These are phyloP conservation scores for Backusella liffmaniae DNA, from an alignment of 192 early-diverging fungal genomes.

Conservation along the genomic window DNA sequence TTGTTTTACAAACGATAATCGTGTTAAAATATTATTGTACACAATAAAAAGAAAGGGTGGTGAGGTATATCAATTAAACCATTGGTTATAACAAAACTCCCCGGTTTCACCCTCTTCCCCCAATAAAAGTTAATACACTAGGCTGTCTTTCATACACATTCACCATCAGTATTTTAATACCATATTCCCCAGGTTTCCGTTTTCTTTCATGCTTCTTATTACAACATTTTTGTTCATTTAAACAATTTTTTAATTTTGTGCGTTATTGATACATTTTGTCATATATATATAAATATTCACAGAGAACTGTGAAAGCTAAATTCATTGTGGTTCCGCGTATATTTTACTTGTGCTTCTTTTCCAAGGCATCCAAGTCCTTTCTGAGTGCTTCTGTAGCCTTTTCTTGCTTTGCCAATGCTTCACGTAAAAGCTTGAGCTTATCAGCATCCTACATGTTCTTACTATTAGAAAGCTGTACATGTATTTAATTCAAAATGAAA, in stretches of 20 bases:
- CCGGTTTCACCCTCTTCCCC: background rate
- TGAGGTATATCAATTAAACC: background rate
- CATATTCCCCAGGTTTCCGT: background rate
- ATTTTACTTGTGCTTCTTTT: slow-evolving; percentile 13
- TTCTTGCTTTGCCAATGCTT: slow-evolving; percentile 30
- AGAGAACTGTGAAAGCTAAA: background rate
- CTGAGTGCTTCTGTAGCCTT: slow-evolving; percentile 28
- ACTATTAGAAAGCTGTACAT: background rate
- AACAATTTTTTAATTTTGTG: background rate
- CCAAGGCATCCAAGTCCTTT: slow-evolving; percentile 31
- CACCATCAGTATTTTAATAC: background rate
- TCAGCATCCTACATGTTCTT: slow-evolving; percentile 31
- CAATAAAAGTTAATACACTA: background rate
- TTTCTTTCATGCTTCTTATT: background rate
- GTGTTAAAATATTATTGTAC: too few species aligned
- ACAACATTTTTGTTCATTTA: background rate
- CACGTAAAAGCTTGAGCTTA: slow-evolving; percentile 35
- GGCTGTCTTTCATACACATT: background rate
- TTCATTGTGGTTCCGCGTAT: background rate
- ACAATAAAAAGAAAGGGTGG: background rate
- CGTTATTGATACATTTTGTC: background rate
- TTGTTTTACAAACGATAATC: too few species aligned
- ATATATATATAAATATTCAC: background rate
- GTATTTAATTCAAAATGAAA: background rate
- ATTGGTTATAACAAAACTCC: background rate